A percentile compares a stretch with the other conserved stretches of the same genome.
Conservation (phyloP, 768 basidiomycete genomes). For the Tephrocybe rancida region DNA sequence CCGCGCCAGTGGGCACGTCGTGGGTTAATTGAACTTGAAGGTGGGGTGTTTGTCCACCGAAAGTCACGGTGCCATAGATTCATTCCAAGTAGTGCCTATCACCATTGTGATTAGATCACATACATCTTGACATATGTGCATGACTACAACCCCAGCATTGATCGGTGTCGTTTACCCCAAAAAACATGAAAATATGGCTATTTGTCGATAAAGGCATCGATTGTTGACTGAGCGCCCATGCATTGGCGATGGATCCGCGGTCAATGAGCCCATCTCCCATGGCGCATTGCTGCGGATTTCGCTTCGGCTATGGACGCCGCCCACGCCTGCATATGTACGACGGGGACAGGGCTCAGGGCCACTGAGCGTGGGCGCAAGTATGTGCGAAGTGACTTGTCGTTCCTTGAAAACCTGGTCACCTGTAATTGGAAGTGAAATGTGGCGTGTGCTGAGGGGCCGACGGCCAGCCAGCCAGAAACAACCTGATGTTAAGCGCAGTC, state of each 20-base stretch:
- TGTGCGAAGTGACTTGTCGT: neutral
- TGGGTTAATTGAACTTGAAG: too few relatives aligned
- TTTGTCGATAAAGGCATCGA: neutral
- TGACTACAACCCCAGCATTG: neutral
- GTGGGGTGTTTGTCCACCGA: too few relatives aligned
- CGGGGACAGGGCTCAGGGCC: neutral
- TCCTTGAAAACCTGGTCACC: neutral
- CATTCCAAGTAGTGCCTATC: neutral
- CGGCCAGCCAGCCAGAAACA: too few relatives aligned
- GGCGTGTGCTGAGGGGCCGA: neutral
- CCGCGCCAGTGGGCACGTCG: too few relatives aligned
- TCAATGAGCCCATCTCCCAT: too few relatives aligned
- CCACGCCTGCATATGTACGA: neutral
- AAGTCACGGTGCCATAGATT: too few relatives aligned
- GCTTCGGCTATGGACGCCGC: neutral
- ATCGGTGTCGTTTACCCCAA: neutral
- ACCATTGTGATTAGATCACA: neutral
- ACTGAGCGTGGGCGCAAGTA: neutral
- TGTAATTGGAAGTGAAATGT: neutral
- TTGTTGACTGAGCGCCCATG: neutral
- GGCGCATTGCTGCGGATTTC: neutral
- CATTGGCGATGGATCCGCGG: slow-evolving; percentile 1
- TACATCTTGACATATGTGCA: slow-evolving; percentile 1
- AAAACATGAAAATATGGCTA: neutral
- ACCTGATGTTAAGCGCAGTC: too few relatives aligned